Percentiles rank a stretch among this genome's conserved stretches.
These are phyloP conservation scores for Lachancea dasiensis DNA, from an alignment of 805 yeast genomes.

Conservation along the genomic window DNA sequence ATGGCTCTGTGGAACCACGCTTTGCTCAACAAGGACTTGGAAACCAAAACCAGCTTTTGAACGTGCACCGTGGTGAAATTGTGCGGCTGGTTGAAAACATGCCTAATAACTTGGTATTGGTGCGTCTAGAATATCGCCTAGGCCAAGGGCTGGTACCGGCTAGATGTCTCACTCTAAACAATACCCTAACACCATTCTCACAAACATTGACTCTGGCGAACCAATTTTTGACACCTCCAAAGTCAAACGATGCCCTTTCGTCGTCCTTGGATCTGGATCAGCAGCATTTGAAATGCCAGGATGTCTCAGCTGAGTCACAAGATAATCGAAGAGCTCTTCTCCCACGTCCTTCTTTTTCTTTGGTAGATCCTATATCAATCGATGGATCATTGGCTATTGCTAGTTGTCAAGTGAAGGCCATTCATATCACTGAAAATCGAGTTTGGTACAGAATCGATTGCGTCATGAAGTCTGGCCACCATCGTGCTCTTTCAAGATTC, in stretches of 20 bases:
- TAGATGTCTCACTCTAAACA: constrained; percentile 10
- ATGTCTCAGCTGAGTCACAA: too few relatives aligned
- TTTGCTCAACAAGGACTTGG: neutral
- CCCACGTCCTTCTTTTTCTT: too few relatives aligned
- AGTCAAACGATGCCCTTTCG: too few relatives aligned
- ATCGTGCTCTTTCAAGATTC: constrained; percentile 11
- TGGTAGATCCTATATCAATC: too few relatives aligned
- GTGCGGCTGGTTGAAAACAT: constrained; percentile 9
- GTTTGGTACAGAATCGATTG: constrained; percentile 18
- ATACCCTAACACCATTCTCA: constrained; percentile 4
- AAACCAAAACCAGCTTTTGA: constrained; percentile 3
- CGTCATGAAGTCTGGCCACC: constrained; percentile 10
- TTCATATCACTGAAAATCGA: constrained; percentile 13
- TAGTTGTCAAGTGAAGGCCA: constrained; percentile 12
- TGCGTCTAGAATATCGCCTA: constrained; percentile 8
- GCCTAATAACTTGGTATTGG: constrained; percentile 10
- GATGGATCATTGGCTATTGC: constrained; percentile 1
- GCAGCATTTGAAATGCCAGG: too few relatives aligned
- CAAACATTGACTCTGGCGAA: too few relatives aligned
- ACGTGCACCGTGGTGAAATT: constrained; percentile 11
- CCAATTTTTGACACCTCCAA: neutral
- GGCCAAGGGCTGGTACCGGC: constrained; percentile 12
- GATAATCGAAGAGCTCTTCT: too few relatives aligned
- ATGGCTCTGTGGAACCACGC: neutral
- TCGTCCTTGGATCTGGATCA: too few relatives aligned